Percentiles rank a stretch among this genome's conserved stretches.
These are phyloP conservation scores for Pythium chondricola DNA, from an alignment of 352 stramenopile species.

Conservation along the genomic window DNA sequence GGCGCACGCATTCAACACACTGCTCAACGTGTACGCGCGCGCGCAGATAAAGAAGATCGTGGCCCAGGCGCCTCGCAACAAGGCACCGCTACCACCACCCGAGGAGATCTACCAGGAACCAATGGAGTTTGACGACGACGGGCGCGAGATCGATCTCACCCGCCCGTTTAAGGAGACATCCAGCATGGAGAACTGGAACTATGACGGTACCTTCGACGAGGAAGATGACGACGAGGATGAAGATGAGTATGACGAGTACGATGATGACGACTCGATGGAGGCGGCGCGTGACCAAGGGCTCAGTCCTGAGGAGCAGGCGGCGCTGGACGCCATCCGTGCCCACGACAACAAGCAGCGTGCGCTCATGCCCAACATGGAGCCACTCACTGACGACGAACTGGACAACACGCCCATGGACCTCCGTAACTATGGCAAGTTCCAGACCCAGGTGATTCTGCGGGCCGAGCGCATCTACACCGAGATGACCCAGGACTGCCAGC, in stretches of 20 bases:
- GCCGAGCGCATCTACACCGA: conserved; percentile 56
- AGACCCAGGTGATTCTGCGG: conserved; percentile 61
- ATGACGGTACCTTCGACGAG: conserved; percentile 55
- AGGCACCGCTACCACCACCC: conserved; percentile 19
- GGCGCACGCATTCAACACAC: conserved; percentile 61
- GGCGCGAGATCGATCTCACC: conserved; percentile 63
- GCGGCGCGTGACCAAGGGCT: too few species aligned
- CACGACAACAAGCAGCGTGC: conserved; percentile 22
- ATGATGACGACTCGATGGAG: conserved; percentile 33
- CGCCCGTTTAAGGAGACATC: conserved; percentile 55
- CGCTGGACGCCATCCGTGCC: conserved; percentile 32
- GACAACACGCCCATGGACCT: conserved; percentile 53
- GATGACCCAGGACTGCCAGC: conserved; percentile 39
- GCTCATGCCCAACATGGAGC: too few species aligned
- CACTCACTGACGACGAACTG: too few species aligned
- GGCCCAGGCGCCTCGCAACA: conserved; percentile 59
- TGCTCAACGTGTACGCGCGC: conserved; percentile 77
- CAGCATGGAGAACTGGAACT: conserved; percentile 57
- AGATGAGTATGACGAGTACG: conserved; percentile 10
- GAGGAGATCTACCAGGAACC: conserved; percentile 61
- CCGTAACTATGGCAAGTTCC: conserved; percentile 59
- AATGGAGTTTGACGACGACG: conserved; percentile 71
- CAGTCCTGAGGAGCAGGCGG: conserved; percentile 23
- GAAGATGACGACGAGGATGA: conserved; percentile 44
- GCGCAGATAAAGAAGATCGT: conserved; percentile 67